Evolutionary conservation across 345 rosid genomes (phyloP).

Genomic region (Mangifera indica): DNA sequence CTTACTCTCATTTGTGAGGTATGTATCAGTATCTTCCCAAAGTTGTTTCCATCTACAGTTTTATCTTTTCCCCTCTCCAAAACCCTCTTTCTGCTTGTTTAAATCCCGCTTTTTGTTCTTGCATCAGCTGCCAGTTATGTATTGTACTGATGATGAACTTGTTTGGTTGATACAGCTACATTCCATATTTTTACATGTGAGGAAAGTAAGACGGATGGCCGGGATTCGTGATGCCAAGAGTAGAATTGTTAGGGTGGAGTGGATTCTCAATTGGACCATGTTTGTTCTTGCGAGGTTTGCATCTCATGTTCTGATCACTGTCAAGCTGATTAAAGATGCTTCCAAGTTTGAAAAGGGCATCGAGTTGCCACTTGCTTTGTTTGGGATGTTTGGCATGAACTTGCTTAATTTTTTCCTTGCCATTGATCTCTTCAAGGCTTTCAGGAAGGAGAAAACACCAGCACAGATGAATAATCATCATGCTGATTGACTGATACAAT

Average conservation of each 20-base stretch:
- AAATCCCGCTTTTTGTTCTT: not conserved
- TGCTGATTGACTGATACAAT: constrained; percentile 22
- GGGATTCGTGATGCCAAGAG: constrained; percentile 78
- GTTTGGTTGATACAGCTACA: constrained; percentile 47
- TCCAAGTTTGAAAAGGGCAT: constrained; percentile 65
- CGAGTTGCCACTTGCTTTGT: constrained; percentile 80
- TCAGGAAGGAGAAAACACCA: constrained; percentile 53
- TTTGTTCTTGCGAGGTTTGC: constrained; percentile 56
- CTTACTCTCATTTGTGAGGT: constrained; percentile 94
- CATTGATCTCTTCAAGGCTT: too few relatives aligned
- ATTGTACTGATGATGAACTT: not conserved
- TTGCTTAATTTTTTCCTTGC: constrained; percentile 56
- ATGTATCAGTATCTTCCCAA: constrained; percentile 10
- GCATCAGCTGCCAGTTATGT: not conserved
- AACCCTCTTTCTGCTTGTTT: not conserved
- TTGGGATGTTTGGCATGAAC: constrained; percentile 90
- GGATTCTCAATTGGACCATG: constrained; percentile 71
- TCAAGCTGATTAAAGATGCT: constrained; percentile 68
- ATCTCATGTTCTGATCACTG: constrained; percentile 67
- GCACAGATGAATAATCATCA: constrained; percentile 23
- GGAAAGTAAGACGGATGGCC: constrained; percentile 85
- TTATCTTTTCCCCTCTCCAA: not conserved
- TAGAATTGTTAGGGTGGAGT: too few relatives aligned
- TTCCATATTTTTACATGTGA: constrained; percentile 79
- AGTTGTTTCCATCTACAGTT: not conserved